Conservation (phyloP, 768 basidiomycete species). For the Russula olivacea region DNA sequence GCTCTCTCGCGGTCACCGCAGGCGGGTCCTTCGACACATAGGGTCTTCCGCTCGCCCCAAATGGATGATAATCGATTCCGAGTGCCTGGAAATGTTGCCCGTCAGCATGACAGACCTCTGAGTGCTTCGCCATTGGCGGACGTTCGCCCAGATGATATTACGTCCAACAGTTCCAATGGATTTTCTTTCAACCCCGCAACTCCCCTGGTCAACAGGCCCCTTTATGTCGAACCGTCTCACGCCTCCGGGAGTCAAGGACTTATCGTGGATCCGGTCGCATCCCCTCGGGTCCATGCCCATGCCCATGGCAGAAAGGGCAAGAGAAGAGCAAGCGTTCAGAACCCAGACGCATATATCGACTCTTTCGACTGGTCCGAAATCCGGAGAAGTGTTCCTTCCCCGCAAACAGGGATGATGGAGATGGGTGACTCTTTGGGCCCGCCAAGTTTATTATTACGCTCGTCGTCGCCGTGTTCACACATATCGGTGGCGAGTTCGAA, state of each 20-base stretch:
- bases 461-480: constrained; percentile 5
- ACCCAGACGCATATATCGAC: not conserved
- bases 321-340: not conserved
- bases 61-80: not conserved
- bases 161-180: not conserved
- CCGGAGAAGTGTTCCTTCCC: not conserved
- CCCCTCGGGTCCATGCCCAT: not conserved
- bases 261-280: not conserved
- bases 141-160: not conserved
- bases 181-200: not conserved
- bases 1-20: not conserved
- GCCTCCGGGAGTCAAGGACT: not conserved
- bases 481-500: constrained; percentile 5
- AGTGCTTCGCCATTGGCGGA: not conserved
- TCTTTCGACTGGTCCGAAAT: not conserved
- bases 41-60: not conserved
- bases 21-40: not conserved
- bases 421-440: not conserved
- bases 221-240: not conserved
- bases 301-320: not conserved
- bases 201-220: not conserved
- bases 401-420: not conserved
- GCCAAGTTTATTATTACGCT: not conserved
- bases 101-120: not conserved
- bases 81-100: not conserved